phyloP scores from a whole-genome alignment of 192 early-diverging fungal species.

The Coemansia sp. region DNA sequence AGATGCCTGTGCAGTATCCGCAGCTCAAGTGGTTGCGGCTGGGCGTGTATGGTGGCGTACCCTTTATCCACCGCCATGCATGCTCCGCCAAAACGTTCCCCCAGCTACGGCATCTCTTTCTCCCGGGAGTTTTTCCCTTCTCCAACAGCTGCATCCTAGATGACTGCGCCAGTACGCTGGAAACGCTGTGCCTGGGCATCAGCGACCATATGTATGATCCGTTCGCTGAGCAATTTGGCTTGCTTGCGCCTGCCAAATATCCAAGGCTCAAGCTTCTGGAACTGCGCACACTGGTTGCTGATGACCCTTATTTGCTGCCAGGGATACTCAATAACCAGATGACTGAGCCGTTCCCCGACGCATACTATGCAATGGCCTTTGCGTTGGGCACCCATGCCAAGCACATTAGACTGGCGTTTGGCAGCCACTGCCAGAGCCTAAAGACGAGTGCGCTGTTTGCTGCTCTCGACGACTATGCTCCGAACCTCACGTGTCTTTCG shows the following conservation, averaged over 20 bases:
- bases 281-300: background rate
- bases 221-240: background rate
- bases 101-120: background rate
- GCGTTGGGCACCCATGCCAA: background rate
- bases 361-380: background rate
- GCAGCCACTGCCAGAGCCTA: background rate
- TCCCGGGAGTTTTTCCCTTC: conserved; percentile 22
- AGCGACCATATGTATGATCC: conserved; percentile 4
- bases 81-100: conserved; percentile 9
- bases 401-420: background rate
- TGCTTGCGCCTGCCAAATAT: background rate
- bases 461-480: background rate
- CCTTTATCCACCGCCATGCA: background rate
- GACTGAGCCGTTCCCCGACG: background rate
- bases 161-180: background rate
- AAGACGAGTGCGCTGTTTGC: background rate
- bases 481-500: background rate
- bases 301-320: background rate
- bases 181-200: conserved; percentile 5
- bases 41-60: conserved; percentile 6
- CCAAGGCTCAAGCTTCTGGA: background rate
- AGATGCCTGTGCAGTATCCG: conserved; percentile 6
- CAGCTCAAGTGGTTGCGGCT: conserved; percentile 7
- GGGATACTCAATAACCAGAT: background rate
- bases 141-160: conserved; percentile 1